These are phyloP conservation scores for Jacaranda mimosifolia DNA, from an alignment of 257 asterid genomes.

Conservation along the genomic window DNA sequence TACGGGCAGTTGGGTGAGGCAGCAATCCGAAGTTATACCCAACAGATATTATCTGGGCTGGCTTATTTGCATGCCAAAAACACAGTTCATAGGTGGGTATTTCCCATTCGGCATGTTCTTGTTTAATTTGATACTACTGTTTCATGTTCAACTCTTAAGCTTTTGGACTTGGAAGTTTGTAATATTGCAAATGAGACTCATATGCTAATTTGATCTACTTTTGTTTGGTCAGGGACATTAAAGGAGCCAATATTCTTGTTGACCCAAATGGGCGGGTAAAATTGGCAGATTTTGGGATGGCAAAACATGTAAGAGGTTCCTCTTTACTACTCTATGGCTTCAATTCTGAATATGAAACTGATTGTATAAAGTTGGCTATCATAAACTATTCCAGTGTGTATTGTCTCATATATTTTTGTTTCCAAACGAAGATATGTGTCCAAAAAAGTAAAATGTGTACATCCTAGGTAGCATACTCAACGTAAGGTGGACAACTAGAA, in stretches of 20 bases:
- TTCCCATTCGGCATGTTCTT: constrained; percentile 15
- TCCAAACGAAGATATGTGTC: constrained; percentile 4
- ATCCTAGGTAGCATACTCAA: too few relatives aligned
- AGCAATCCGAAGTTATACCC: constrained; percentile 61
- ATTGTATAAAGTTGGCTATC: neutral
- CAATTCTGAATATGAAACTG: constrained; percentile 14
- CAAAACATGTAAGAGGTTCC: constrained; percentile 61
- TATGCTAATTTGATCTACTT: constrained; percentile 15
- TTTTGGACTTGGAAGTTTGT: constrained; percentile 6
- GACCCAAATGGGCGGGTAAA: constrained; percentile 74
- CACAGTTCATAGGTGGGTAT: constrained; percentile 64
- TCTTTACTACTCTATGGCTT: constrained; percentile 24
- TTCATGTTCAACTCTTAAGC: constrained; percentile 23
- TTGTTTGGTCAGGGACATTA: constrained; percentile 63
- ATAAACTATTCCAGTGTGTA: constrained; percentile 1
- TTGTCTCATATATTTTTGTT: neutral
- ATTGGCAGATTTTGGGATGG: constrained; percentile 84
- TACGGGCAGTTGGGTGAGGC: constrained; percentile 75
- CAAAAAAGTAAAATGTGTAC: neutral
- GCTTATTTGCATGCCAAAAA: constrained; percentile 71
- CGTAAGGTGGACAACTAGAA: neutral
- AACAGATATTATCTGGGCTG: constrained; percentile 69
- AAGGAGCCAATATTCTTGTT: constrained; percentile 78
- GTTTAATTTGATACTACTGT: constrained; percentile 19
- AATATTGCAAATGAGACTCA: neutral